These are phyloP conservation scores for Candida hungchunana DNA, from an alignment of 805 yeast genomes.

Conservation along the genomic window DNA sequence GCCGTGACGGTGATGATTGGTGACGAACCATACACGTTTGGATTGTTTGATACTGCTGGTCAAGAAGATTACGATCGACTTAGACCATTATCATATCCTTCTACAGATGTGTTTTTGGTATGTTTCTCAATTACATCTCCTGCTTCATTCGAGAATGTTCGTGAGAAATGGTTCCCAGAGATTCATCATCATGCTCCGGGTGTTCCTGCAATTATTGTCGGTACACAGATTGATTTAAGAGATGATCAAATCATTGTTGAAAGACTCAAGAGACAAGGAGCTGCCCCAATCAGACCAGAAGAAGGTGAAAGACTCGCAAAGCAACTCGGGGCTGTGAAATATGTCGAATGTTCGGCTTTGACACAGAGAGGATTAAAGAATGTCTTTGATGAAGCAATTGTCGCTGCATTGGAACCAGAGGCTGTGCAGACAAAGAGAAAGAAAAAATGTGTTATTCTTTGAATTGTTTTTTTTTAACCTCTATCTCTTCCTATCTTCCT, in stretches of 20 bases:
- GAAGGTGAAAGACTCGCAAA: slow-evolving; percentile 91
- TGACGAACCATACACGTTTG: slow-evolving; percentile 95
- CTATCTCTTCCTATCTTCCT: no score
- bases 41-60: slow-evolving; percentile 98
- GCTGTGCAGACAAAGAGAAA: slow-evolving; percentile 76
- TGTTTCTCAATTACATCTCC: slow-evolving; percentile 97
- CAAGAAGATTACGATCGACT: slow-evolving; percentile 98
- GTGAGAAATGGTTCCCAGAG: slow-evolving; percentile 98
- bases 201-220: slow-evolving; percentile 94
- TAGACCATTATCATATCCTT: slow-evolving; percentile 95
- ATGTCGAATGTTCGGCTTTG: slow-evolving; percentile 96
- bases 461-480: not conserved
- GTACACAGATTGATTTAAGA: slow-evolving; percentile 93
- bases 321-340: slow-evolving; percentile 92
- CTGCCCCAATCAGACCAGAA: slow-evolving; percentile 78
- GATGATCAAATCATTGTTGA: slow-evolving; percentile 89
- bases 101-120: slow-evolving; percentile 93
- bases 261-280: slow-evolving; percentile 85
- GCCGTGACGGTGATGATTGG: slow-evolving; percentile 96
- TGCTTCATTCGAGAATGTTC: slow-evolving; percentile 94
- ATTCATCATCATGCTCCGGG: slow-evolving; percentile 98
- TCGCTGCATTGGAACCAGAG: slow-evolving; percentile 97
- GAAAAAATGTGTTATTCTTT: slow-evolving; percentile 71
- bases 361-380: slow-evolving; percentile 96
- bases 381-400: slow-evolving; percentile 98